These are phyloP conservation scores for Alternaria novae-zelandiae DNA, from an alignment of 2,329 filamentous ascomycete genomes.

Conservation along the genomic window DNA sequence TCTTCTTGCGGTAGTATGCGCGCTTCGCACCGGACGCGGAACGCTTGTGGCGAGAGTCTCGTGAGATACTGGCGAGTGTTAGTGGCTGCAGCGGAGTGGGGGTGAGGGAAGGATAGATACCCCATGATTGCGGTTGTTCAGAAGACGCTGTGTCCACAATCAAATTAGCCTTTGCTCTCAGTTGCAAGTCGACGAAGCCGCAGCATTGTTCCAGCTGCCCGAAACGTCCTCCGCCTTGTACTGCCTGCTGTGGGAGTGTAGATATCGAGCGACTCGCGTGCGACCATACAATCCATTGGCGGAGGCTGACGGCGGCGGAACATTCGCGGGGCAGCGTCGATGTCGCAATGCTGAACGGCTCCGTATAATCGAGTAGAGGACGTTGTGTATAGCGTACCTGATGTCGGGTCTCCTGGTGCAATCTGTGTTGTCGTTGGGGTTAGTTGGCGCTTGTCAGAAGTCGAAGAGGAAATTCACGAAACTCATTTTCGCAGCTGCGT, in stretches of 20 bases:
- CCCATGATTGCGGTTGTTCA: conserved; percentile 60
- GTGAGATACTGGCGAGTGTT: conserved; percentile 79
- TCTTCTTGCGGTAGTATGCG: conserved; percentile 65
- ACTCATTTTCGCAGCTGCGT: conserved; percentile 16
- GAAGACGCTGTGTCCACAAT: conserved; percentile 46
- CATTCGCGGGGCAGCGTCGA: conserved; percentile 17
- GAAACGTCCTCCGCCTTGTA: not conserved
- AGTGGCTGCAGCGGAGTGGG: conserved; percentile 34
- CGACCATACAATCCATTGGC: conserved; percentile 26
- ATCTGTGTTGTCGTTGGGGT: conserved; percentile 43
- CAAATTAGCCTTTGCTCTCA: conserved; percentile 36
- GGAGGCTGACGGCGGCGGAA: conserved; percentile 15
- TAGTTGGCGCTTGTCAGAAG: conserved; percentile 36
- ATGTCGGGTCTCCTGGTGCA: conserved; percentile 45
- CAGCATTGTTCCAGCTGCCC: conserved; percentile 16
- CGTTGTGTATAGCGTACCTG: conserved; percentile 38
- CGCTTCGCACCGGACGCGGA: conserved; percentile 96
- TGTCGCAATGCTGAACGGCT: conserved; percentile 23
- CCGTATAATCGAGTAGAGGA: conserved; percentile 11
- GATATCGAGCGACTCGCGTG: conserved; percentile 27
- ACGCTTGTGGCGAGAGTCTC: conserved; percentile 99
- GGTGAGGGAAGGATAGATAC: conserved; percentile 46
- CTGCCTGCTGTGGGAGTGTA: conserved; percentile 20
- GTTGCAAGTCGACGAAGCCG: conserved; percentile 11
- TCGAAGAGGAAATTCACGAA: conserved; percentile 22